These are phyloP conservation scores for Phytophthora vignae DNA, from an alignment of 352 stramenopile genomes.

Conservation along the genomic window DNA sequence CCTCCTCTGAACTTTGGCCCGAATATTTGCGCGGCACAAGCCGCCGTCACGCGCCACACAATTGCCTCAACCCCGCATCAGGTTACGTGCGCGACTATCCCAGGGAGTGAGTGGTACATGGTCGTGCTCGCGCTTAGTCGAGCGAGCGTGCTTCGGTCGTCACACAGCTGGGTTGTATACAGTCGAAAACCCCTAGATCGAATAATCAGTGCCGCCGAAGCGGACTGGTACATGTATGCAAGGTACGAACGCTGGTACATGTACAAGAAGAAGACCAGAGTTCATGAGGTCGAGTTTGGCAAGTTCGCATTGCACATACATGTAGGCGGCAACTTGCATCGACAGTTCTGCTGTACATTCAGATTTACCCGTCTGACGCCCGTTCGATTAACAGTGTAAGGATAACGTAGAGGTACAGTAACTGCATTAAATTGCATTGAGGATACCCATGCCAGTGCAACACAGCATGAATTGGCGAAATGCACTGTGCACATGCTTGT, in stretches of 20 bases:
- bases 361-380: slow-evolving; percentile 7
- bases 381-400: background rate
- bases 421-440: background rate
- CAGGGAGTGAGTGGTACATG: background rate
- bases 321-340: too few relatives aligned
- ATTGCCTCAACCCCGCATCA: slow-evolving; percentile 2
- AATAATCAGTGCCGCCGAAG: slow-evolving; percentile 2
- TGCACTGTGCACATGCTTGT: background rate
- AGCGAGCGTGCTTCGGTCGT: background rate
- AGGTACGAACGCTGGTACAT: too few relatives aligned
- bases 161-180: background rate
- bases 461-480: slow-evolving; percentile 2
- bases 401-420: background rate
- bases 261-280: too few relatives aligned
- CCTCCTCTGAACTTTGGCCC: slow-evolving; percentile 17
- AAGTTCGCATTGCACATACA: too few relatives aligned
- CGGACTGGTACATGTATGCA: too few relatives aligned
- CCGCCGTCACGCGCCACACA: slow-evolving; percentile 10
- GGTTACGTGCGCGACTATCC: slow-evolving; percentile 13
- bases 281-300: too few relatives aligned
- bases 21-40: slow-evolving; percentile 9
- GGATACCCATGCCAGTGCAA: background rate
- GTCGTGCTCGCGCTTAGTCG: too few relatives aligned
- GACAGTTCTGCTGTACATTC: background rate
- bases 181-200: background rate